Base-by-base conservation (phyloP, 73 alveolate species). In the Paraurostyla sp. region DNA sequence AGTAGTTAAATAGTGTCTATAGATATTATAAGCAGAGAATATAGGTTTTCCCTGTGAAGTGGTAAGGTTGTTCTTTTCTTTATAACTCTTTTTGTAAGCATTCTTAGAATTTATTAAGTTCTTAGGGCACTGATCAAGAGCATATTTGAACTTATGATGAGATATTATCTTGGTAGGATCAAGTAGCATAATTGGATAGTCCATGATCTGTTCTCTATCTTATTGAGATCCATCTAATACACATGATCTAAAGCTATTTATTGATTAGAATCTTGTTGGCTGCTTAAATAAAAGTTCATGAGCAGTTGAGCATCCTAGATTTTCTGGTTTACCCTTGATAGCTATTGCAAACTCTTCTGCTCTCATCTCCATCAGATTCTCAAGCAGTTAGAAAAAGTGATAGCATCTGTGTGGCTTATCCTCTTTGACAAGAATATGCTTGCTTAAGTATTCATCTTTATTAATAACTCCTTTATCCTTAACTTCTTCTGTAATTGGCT, bases 361-460 rank as follows among this genome's bases (percentile, higher is more conserved):
- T 0, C 86, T 36, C 69, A 60, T 36, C 32, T 65, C 13, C 1
- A 63, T 18, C 35, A 83, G 76, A 76, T 83, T 41, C 9, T 83
- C 92, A 20, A 83, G 57, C 11, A 83, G 25, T n/a, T 38, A 20
- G 65, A 16, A 40, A 76, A 41, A 83, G 33, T 36, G 51, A 57
- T 83, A 83, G 85, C 81, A 69, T 18, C 48, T 42, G 32, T 63
- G 85, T 0, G 73, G 85, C 62, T 83, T 83, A 51, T 83, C 92
- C 25, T 60, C 71, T 41, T 83, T 83, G 16, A 83, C 92, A 0
- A 83, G 76, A n/a, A 83, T 83, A 27, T 30, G 36, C 41, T 83
- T 60, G 4, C 25, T 45, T 43, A 83, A 30, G 80, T 52, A 32
- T 3, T 49, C 80, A 13, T 2, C 40, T 13, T 4, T 35, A 7